Evolutionary conservation across 257 asterid species (phyloP), one percentile per base, ranked within the genome.

Genomic region (Petunia axillaris): DNA sequence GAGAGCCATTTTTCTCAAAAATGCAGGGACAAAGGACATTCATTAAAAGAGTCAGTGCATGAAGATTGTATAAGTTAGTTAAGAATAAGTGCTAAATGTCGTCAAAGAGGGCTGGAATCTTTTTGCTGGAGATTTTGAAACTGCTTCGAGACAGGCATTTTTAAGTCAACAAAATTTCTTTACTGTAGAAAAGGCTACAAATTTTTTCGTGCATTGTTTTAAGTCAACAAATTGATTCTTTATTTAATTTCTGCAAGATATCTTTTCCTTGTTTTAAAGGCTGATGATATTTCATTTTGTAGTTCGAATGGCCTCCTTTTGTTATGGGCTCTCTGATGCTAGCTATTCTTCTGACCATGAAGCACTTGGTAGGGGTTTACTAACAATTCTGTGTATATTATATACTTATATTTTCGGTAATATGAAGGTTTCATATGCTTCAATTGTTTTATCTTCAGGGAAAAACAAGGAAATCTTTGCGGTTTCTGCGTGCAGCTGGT

Each of bases 271-370:
- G 44, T 3, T 2, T 50, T 62, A 75, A 81, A 80, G 44, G 59
- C 52, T 41, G 63, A 68, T 66, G 59, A 16, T 82, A 46, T 64
- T 44, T 58, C 73, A 36, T 77, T 83, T 79, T 86, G 82, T 66
- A 96, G 99, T 96, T 96, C 87, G 81, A 67, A 67, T 96, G 98
- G 99, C 98, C 86, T 79, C 98, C 99, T 83, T 94, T 96, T 39
- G 71, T 90, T 82, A 90, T 96, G 99, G 99, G 99, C 82, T 92
- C 95, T 58, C 81, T 91, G 53, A 87, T 86, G 76, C 87, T 96
- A 77, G 94, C 93, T 40, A 84, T 96, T 83, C 93, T 96, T 85
- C 88, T 94, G 82, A 85, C 62, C 82, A 96, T 96, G 99, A 96
- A 96, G 89, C 97, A 92, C 82, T 63, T 93, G 95, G 99, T 96